Base-by-base conservation (phyloP, 306 rosid species). In the Cotoneaster glaucophyllus region DNA sequence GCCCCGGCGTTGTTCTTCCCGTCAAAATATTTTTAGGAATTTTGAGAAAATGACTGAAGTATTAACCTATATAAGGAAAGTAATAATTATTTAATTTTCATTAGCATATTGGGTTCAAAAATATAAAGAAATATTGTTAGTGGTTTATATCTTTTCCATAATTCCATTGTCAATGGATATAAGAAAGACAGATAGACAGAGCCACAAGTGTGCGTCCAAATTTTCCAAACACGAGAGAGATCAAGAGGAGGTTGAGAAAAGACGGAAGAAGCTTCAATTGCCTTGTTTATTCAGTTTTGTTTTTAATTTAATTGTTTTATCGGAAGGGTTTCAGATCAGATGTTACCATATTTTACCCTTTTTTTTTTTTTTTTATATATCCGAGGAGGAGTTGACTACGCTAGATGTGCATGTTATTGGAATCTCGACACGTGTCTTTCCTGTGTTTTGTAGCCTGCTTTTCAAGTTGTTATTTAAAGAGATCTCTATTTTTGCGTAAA, bases 381-480 rank as follows among this genome's bases (percentile, higher is more conserved):
- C 90, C 84, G 62, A 85, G 91, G 86, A 83, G 69, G 86, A 57
- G 88, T 86, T 90, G 93, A 88, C 91, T 72, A 57, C 80, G 84
- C 53, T 82, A 78, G 87, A 86, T 74, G 68, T 81, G 85, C 76
- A 28, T 76, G 62, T 81, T 78, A 32, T 71, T 34, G 84, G 87
- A 85, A 88, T 86, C 87, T 84, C 21, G 77, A 83, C 87, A 83
- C 84, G 87, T 82, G 82, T 78, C 64, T 12, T 62, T 76, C 3
- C 52, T 5, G 18, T n/a, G 17, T 44, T 26, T 9, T 63, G n/a
- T 62, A 59, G 8, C 25, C 65, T 31, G 45, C 4, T 18, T 29
- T 70, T 22, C 1, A 74, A 59, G 50, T 64, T 32, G 15, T 4
- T 26, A 19, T 61, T 19, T 37, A 3, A 37, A 1, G 10, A 10